Conservation (phyloP, 495 filamentous ascomycete genomes). For the Pyrenula massariospora region DNA sequence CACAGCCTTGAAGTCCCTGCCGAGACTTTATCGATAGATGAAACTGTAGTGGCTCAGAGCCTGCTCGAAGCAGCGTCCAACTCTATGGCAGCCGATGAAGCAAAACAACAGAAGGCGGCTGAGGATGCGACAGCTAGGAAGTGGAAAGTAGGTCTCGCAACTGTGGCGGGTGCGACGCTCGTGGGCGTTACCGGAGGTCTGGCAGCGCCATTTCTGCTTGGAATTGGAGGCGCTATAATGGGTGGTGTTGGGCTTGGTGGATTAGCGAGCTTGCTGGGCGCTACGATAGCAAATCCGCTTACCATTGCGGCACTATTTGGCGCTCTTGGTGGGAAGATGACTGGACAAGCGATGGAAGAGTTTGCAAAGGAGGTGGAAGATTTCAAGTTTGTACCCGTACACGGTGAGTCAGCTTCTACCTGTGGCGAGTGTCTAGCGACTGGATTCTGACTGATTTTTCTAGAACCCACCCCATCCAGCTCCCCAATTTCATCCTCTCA, state of each 20-base stretch:
- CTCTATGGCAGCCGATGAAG: slow-evolving; percentile 41
- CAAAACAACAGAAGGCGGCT: slow-evolving; percentile 43
- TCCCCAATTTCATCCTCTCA: background rate
- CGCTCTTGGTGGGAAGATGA: slow-evolving; percentile 54
- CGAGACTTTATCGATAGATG: slow-evolving; percentile 39
- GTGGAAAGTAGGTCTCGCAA: slow-evolving; percentile 52
- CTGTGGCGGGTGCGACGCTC: slow-evolving; percentile 43
- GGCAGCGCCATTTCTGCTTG: slow-evolving; percentile 49
- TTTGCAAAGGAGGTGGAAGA: slow-evolving; percentile 59
- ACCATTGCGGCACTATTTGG: slow-evolving; percentile 57
- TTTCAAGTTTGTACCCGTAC: slow-evolving; percentile 54
- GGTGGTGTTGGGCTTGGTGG: slow-evolving; percentile 50
- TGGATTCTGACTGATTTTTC: too few species aligned
- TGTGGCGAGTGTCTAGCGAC: too few species aligned
- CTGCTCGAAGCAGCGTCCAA: slow-evolving; percentile 44
- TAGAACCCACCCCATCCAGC: background rate
- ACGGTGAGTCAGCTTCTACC: slow-evolving; percentile 20
- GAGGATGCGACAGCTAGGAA: slow-evolving; percentile 37
- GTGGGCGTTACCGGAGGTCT: slow-evolving; percentile 54
- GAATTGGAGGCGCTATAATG: slow-evolving; percentile 51
- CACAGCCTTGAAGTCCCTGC: slow-evolving; percentile 24
- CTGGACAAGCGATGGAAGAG: slow-evolving; percentile 54
- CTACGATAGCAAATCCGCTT: slow-evolving; percentile 44
- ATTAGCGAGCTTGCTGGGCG: slow-evolving; percentile 50
- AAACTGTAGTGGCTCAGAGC: slow-evolving; percentile 43